Base-by-base conservation (phyloP, 2,329 filamentous ascomycete genomes). In the Lasiodiplodia gonubiensis region DNA sequence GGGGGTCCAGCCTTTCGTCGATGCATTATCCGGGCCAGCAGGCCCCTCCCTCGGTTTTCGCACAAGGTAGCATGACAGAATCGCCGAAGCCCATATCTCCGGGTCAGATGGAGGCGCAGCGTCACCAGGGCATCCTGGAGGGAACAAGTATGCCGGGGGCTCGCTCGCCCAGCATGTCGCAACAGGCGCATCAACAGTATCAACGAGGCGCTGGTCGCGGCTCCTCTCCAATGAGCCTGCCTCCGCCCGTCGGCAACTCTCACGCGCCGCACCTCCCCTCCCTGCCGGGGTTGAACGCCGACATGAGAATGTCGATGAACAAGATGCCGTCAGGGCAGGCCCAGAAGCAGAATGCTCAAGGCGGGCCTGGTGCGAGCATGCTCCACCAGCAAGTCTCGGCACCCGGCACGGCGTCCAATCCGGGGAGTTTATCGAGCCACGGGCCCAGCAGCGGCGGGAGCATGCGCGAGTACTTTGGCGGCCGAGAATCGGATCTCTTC, bases 31-130 rank as follows among this genome's bases (percentile, higher is more conserved):
- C 74, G 66, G 73, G 75, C 46, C 75, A 72, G 70, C 6, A 70
- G 67, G 66, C 82, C 82, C 55, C 86, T 85, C 66, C 65, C 3
- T 61, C 66, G 21, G 86, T 93, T 70, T 96, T 92, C 75, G 86
- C 88, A 10, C 89, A 93, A 70, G 86, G 87, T 64, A 80, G 81
- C 65, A 91, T 97, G 82, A 95, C 91, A 3, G 93, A 97, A 78
- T 96, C 92, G 71, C 93, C 93, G 0, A 96, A 94, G 75, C 90
- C 93, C 4, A 83, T 97, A 49, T 93, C 90, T 69, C 90, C 91
- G n/a, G 85, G 85, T 21, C 83, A 83, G 67, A 81, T 83, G 70
- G 81, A 84, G 69, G 75, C 80, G 23, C 83, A 86, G 67, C 80
- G 80, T 79, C 76, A 84, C 23, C 83, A 90, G 60, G 87, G 88